A percentile compares a stretch with the other conserved stretches of the same genome.
Conservation (phyloP, 1,284 basidiomycete genomes). For the Ceratorhiza oryzae-sativae region DNA sequence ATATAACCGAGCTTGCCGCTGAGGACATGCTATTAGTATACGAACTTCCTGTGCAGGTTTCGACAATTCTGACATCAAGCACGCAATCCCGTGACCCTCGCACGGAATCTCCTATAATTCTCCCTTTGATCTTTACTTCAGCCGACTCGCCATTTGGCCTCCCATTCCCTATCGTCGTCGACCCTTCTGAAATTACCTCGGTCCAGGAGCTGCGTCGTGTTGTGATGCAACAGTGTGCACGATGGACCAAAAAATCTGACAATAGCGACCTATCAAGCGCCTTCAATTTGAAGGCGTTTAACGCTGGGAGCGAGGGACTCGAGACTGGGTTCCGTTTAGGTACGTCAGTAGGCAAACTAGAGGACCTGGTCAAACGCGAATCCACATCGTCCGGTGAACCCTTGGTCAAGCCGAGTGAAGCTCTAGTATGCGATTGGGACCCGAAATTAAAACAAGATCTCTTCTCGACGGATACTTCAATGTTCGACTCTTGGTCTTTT, state of each 20-base stretch:
- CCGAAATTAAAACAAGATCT: constrained; percentile 73
- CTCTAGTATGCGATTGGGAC: constrained; percentile 85
- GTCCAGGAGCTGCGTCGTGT: constrained; percentile 69
- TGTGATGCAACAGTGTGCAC: constrained; percentile 68
- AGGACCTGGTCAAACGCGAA: background rate
- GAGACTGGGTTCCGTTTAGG: constrained; percentile 34
- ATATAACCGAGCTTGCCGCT: constrained; percentile 69
- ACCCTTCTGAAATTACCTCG: constrained; percentile 65
- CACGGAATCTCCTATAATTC: constrained; percentile 65
- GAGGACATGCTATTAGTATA: constrained; percentile 75
- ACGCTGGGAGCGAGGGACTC: background rate
- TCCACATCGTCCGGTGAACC: background rate
- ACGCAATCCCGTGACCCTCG: background rate
- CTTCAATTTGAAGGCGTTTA: constrained; percentile 2
- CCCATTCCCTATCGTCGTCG: constrained; percentile 77
- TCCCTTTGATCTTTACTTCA: constrained; percentile 65
- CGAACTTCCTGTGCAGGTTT: constrained; percentile 67
- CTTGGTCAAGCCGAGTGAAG: constrained; percentile 57
- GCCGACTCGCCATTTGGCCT: constrained; percentile 62
- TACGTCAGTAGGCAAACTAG: background rate
- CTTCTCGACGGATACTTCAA: constrained; percentile 65
- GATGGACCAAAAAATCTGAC: constrained; percentile 69
- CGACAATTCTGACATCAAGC: background rate
- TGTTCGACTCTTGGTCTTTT: constrained; percentile 64
- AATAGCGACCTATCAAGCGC: background rate